Evolutionary conservation across 2,329 filamentous ascomycete species (phyloP).

Genomic region (Didymella pinodella): DNA sequence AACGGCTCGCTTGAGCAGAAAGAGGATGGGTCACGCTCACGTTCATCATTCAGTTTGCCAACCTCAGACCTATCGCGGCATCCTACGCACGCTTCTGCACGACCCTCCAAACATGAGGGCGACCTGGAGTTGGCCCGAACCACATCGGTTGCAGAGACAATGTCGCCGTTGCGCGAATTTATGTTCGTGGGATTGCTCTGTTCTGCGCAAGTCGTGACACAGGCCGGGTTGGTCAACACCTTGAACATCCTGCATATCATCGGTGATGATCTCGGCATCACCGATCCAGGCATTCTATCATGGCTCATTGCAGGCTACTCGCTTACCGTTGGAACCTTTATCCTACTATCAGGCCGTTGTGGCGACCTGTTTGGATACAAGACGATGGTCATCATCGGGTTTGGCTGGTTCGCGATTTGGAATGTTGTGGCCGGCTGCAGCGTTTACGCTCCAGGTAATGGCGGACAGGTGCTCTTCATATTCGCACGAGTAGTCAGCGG

Average conservation of each 20-base stretch:
- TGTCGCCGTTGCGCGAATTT: constrained; percentile 36
- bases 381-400: constrained; percentile 59
- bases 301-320: constrained; percentile 61
- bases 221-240: constrained; percentile 48
- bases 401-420: constrained; percentile 59
- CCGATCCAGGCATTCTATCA: constrained; percentile 52
- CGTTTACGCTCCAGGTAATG: constrained; percentile 45
- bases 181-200: constrained; percentile 39
- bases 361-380: constrained; percentile 62
- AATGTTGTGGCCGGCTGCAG: constrained; percentile 56
- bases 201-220: constrained; percentile 51
- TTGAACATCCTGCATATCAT: constrained; percentile 55
- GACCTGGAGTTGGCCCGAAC: constrained; percentile 30
- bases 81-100: constrained; percentile 7
- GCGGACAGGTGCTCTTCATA: constrained; percentile 48
- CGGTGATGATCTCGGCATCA: constrained; percentile 52
- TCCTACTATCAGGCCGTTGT: constrained; percentile 58
- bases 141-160: constrained; percentile 33
- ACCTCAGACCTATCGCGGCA: constrained; percentile 9
- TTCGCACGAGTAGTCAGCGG: constrained; percentile 53
- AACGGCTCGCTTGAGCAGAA: constrained; percentile 9
- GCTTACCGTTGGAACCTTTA: constrained; percentile 60
- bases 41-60: constrained; percentile 1
- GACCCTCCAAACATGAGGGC: constrained; percentile 1
- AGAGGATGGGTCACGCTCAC: constrained; percentile 7